Conservation (phyloP, 352 stramenopile species). For the Pythium dissimile region DNA sequence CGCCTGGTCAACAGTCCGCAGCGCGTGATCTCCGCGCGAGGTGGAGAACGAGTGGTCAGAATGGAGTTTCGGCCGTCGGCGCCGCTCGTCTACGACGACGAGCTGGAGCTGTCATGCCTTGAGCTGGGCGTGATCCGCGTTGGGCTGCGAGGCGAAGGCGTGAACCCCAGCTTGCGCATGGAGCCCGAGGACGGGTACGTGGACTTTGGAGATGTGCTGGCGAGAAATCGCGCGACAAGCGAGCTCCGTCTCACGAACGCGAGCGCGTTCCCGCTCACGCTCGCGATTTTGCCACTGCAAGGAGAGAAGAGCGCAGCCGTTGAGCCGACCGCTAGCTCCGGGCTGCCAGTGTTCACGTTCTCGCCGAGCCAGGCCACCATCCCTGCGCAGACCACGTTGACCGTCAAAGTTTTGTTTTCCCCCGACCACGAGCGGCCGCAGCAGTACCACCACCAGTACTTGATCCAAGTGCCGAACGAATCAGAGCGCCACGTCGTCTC, state of each 20-base stretch:
- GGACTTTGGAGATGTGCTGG: slow-evolving; percentile 68
- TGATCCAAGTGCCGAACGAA: slow-evolving; percentile 74
- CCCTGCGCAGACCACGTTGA: slow-evolving; percentile 42
- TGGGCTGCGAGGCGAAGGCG: slow-evolving; percentile 56
- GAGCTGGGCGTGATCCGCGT: slow-evolving; percentile 34
- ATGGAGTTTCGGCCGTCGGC: slow-evolving; percentile 68
- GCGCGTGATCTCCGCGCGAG: slow-evolving; percentile 29
- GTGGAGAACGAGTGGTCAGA: slow-evolving; percentile 26
- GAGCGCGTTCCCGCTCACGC: slow-evolving; percentile 61
- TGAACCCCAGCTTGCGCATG: slow-evolving; percentile 76
- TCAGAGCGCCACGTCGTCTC: slow-evolving; percentile 56
- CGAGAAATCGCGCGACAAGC: slow-evolving; percentile 35
- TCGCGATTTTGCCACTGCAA: slow-evolving; percentile 33
- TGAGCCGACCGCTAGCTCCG: slow-evolving; percentile 16
- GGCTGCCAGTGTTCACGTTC: slow-evolving; percentile 58
- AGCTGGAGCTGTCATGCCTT: slow-evolving; percentile 48
- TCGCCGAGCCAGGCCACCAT: slow-evolving; percentile 61
- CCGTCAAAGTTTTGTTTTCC: slow-evolving; percentile 63
- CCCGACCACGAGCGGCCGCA: slow-evolving; percentile 49
- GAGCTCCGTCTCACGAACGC: slow-evolving; percentile 62
- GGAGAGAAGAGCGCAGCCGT: not conserved
- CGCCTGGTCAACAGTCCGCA: slow-evolving; percentile 67
- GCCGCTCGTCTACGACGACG: slow-evolving; percentile 65
- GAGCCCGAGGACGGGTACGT: slow-evolving; percentile 50
- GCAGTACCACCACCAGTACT: slow-evolving; percentile 52